phyloP scores from a whole-genome alignment of 2,329 filamentous ascomycete genomes.

The Coleophoma eucalyptorum region DNA sequence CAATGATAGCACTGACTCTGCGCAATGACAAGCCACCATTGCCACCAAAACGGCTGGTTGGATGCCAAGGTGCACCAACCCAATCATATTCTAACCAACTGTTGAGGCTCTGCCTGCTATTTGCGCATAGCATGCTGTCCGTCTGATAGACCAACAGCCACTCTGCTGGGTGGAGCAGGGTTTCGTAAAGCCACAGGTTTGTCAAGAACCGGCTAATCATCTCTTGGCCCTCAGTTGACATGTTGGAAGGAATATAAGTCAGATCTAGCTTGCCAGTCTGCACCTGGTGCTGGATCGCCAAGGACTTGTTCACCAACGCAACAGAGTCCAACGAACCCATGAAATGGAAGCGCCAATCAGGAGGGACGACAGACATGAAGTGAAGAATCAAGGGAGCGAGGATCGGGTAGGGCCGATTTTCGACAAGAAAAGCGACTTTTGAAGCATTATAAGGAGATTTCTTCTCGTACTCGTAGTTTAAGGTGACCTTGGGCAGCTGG shows the following conservation, averaged over 20 bases:
- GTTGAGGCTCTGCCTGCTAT: slow-evolving; percentile 41
- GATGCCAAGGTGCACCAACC: slow-evolving; percentile 29
- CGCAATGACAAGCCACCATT: slow-evolving; percentile 40
- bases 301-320: slow-evolving; percentile 37
- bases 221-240: slow-evolving; percentile 45
- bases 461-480: slow-evolving; percentile 13
- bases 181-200: slow-evolving; percentile 44
- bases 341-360: slow-evolving; percentile 54
- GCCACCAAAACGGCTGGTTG: slow-evolving; percentile 24
- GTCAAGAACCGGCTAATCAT: slow-evolving; percentile 49
- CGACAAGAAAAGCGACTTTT: slow-evolving; percentile 49
- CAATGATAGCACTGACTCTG: slow-evolving; percentile 47
- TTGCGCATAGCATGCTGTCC: slow-evolving; percentile 50
- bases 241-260: slow-evolving; percentile 46
- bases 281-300: slow-evolving; percentile 37
- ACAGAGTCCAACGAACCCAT: slow-evolving; percentile 47
- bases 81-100: slow-evolving; percentile 46
- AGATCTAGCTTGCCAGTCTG: slow-evolving; percentile 41
- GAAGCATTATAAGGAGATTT: slow-evolving; percentile 18
- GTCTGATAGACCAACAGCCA: slow-evolving; percentile 49
- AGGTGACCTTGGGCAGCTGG: slow-evolving; percentile 14
- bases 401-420: slow-evolving; percentile 43
- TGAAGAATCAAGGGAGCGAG: slow-evolving; percentile 51
- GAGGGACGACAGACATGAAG: slow-evolving; percentile 51
- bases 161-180: slow-evolving; percentile 40